Conservation (phyloP, 1,139 yeast genomes). For the Hyphopichia khmerensis region DNA sequence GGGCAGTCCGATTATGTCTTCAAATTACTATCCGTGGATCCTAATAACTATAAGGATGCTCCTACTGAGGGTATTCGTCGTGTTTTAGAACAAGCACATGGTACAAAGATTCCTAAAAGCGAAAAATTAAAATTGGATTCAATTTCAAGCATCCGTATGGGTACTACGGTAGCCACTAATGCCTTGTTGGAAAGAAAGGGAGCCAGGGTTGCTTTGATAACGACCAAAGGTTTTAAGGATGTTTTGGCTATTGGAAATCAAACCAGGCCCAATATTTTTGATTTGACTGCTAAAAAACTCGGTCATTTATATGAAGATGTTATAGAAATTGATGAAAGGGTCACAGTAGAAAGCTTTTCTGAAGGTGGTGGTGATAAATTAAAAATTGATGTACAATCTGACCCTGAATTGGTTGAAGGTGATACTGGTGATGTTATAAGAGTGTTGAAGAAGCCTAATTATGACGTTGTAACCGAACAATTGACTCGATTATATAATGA, state of each 20-base stretch:
- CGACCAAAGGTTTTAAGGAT: conserved; percentile 54
- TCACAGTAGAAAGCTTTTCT: conserved; percentile 35
- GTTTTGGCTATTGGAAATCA: conserved; percentile 43
- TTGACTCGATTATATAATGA: conserved; percentile 22
- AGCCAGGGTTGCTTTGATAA: conserved; percentile 47
- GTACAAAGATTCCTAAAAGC: conserved; percentile 45
- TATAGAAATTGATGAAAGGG: conserved; percentile 43
- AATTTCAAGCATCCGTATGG: conserved; percentile 37
- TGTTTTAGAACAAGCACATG: conserved; percentile 60
- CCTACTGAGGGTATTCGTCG: conserved; percentile 89
- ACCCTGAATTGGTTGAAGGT: conserved; percentile 27
- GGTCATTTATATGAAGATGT: conserved; percentile 36
- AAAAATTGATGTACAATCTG: conserved; percentile 13
- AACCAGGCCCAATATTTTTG: conserved; percentile 39
- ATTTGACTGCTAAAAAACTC: conserved; percentile 35
- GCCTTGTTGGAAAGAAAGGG: conserved; percentile 51
- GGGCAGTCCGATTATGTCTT: conserved; percentile 39
- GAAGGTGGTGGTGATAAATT: conserved; percentile 43
- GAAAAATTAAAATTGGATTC: conserved; percentile 28
- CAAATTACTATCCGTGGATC: conserved; percentile 83
- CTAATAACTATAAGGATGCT: conserved; percentile 82
- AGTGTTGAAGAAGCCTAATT: conserved; percentile 33
- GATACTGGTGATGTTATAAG: conserved; percentile 38
- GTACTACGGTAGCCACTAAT: conserved; percentile 42
- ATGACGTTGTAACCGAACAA: conserved; percentile 19